Evolutionary conservation across 225 moss, liverwort and hornwort genomes (phyloP).

Genomic region (Rhytidiadelphus loreus): DNA sequence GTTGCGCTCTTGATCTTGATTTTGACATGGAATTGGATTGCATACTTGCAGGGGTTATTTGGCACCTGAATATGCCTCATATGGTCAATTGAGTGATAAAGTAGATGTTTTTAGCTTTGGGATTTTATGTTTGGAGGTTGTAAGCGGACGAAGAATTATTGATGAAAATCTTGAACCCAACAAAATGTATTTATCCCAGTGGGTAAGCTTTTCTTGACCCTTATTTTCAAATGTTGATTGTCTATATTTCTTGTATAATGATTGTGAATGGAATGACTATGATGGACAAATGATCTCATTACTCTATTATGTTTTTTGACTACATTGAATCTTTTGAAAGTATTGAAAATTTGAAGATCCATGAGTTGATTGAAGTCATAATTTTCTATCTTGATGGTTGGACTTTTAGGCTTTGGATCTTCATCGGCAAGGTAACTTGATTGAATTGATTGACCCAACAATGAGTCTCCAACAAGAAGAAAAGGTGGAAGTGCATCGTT

Average conservation of each 20-base stretch:
- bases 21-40: background rate
- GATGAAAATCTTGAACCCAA: background rate
- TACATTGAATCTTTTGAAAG: background rate
- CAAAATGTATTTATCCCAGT: background rate
- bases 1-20: background rate
- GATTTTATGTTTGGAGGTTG: conserved; percentile 2
- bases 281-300: background rate
- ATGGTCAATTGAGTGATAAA: conserved; percentile 3
- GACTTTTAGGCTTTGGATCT: background rate
- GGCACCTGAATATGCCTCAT: conserved; percentile 7
- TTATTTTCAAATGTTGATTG: background rate
- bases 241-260: background rate
- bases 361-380: background rate
- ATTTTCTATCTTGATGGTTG: background rate
- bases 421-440: background rate
- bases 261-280: background rate
- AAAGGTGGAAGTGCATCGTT: background rate
- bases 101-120: conserved; percentile 17
- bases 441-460: background rate
- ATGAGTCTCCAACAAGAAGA: background rate
- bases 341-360: background rate
- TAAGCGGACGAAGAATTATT: background rate
- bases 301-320: background rate
- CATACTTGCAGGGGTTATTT: background rate
- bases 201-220: background rate